Evolutionary conservation across 169 alveolate species (phyloP), one percentile per base, ranked within the genome.

Genomic region (Cystoisospora suis): DNA sequence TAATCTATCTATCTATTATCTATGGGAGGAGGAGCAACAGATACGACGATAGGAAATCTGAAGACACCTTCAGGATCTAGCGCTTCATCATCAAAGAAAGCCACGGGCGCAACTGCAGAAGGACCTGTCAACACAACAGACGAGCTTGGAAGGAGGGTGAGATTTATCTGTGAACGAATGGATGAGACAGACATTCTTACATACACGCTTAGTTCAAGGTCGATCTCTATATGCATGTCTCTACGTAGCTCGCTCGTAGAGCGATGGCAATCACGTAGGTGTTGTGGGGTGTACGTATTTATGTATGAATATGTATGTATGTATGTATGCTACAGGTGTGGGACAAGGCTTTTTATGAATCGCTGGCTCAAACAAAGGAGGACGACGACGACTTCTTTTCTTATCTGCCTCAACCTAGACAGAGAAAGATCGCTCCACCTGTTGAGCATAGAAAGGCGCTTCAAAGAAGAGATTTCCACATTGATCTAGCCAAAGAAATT

Each of bases 401-500:
- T 5, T 65, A 72, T 27, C 93, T 90, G 29, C 93, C 93, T 0
- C 49, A 49, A 58, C 93, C 93, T 0, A 46, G 77, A 36, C 86
- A 90, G 87, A 85, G 81, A 38, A 87, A 87, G 20, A 75, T 58
- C 38, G 81, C 92, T 4, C 92, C 92, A 36, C 91, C 93, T 0
- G 75, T 83, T 34, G 91, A 87, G 38, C 81, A 72, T 36, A 61
- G 93, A 34, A 87, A 95, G 88, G 93, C 90, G 75, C 93, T 96
- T 92, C 95, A 96, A 89, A 92, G 91, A 90, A 86, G 98, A 83
- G 92, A 81, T 49, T 96, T 95, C 70, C 46, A 92, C 4, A 70
- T 96, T 0, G 96, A 95, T 29, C 93, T 96, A 36, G 94, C 94
- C 49, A 95, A 95, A 87, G 95, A 95, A 72, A 91, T 96, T 7